Evolutionary conservation across 768 basidiomycete species (phyloP), one percentile per base, ranked within the genome.

Genomic region (Phylloporus sp.): DNA sequence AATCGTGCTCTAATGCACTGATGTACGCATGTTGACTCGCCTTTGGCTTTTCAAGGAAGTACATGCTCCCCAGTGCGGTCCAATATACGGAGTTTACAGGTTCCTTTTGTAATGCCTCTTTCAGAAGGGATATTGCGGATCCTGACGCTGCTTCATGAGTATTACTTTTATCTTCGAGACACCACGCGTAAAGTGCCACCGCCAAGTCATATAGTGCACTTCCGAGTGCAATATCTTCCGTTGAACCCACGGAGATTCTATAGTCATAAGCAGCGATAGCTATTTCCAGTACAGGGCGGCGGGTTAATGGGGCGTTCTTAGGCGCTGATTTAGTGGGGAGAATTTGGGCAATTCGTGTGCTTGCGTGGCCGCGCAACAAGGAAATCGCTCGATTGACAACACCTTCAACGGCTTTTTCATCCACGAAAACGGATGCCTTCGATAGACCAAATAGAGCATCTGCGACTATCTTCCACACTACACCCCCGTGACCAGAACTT

Each of bases 1-100:
- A 69, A 64, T 97, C 85, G 34, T 90, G 73, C 59, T 97, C 95
- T 41, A 98, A 69, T 5, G 94, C 87, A 52, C 82, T 87, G 63
- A 97, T 84, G 60, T 91, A 97, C 5, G 91, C 88, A 71, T 98
- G 93, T 68, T 99, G 95, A 3, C 91, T 85, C 1, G 82, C 74
- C 59, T 83, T 86, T 0, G 87, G 79, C 38, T 88, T 82, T 13
- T 72, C 73, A 8, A 77, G 60, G 60, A 92, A 88, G 52, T 85
- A 75, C 15, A 86, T 75, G 57, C 85, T 80, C 0, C 89, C 97
- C 26, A 98, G 70, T 2, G 89, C 83, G 56, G 80, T 78, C 97
- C 97, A 99, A 60, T 88, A 88, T 13, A 70, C 59, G 52, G 84
- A 79, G 61, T 90, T 90, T 24, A 74, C 73, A 6, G 88, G 81